Percentiles rank a stretch among this genome's conserved stretches.
Evolutionary conservation across 306 rosid species (phyloP).

Genomic region (Lathyrus sativus): DNA sequence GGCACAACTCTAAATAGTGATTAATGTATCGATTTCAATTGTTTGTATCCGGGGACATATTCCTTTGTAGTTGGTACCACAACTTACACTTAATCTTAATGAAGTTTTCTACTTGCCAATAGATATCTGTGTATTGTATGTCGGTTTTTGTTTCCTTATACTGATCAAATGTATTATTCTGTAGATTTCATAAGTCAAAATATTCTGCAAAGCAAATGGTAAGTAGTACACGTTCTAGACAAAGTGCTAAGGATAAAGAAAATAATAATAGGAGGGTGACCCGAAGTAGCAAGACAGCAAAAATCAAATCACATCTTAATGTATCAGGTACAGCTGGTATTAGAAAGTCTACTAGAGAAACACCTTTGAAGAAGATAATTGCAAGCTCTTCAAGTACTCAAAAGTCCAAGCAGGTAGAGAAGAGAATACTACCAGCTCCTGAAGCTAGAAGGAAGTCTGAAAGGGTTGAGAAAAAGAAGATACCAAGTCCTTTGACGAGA

Average conservation of each 20-base stretch:
- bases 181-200: constrained; percentile 15
- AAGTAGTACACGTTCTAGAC: constrained; percentile 52
- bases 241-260: constrained; percentile 49
- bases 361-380: constrained; percentile 41
- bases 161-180: constrained; percentile 31
- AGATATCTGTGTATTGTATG: constrained; percentile 5
- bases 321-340: constrained; percentile 44
- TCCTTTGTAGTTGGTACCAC: constrained; percentile 10
- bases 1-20: background rate
- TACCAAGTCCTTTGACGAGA: constrained; percentile 59
- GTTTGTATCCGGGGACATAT: background rate
- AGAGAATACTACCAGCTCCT: constrained; percentile 38
- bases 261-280: constrained; percentile 39
- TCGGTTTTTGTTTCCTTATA: constrained; percentile 23
- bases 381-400: constrained; percentile 41
- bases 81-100: constrained; percentile 9
- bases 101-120: constrained; percentile 5
- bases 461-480: constrained; percentile 46
- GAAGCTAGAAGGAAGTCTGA: constrained; percentile 42
- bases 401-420: constrained; percentile 54
- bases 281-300: constrained; percentile 42
- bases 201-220: constrained; percentile 54
- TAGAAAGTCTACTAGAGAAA: constrained; percentile 63
- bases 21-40: constrained; percentile 30
- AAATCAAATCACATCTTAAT: constrained; percentile 34